Evolutionary conservation across 352 stramenopile species (phyloP).

Genomic region (Globisporangium solare): DNA sequence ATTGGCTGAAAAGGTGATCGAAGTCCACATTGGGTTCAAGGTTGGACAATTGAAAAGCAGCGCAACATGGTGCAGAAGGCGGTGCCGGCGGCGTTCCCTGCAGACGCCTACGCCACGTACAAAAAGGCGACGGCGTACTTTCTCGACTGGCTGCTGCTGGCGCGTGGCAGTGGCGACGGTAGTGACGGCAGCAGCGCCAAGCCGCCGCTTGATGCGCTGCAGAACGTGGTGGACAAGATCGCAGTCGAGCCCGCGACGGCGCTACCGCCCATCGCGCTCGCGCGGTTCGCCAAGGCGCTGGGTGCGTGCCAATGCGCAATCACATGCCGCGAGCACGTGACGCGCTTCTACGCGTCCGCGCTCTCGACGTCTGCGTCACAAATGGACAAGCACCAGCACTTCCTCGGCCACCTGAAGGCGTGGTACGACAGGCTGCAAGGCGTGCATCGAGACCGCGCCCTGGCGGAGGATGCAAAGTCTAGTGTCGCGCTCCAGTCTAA

Average conservation of each 20-base stretch:
- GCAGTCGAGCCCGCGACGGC: slow-evolving; percentile 2
- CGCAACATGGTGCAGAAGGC: too few relatives aligned
- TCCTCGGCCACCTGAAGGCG: background rate
- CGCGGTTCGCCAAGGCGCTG: slow-evolving; percentile 17
- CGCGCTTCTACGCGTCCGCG: slow-evolving; percentile 11
- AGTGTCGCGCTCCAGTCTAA: too few relatives aligned
- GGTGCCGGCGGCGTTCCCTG: background rate
- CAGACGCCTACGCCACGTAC: slow-evolving; percentile 12
- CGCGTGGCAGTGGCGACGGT: too few relatives aligned
- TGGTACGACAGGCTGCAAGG: slow-evolving; percentile 1
- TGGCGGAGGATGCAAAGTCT: background rate
- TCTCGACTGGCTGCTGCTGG: slow-evolving; percentile 19
- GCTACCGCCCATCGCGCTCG: slow-evolving; percentile 18
- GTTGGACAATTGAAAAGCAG: too few relatives aligned
- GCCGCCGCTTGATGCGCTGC: too few relatives aligned
- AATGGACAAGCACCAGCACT: background rate
- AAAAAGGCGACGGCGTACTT: slow-evolving; percentile 18
- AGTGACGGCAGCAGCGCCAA: background rate
- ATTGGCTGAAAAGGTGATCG: too few relatives aligned
- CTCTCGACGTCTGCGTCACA: background rate
- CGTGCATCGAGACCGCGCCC: background rate
- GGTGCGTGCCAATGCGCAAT: slow-evolving; percentile 16
- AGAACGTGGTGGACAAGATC: slow-evolving; percentile 13
- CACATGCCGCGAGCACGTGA: slow-evolving; percentile 17
- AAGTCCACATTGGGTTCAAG: too few relatives aligned